Evolutionary conservation across 139 green algal species (phyloP).

Genomic region (Astrephomene gubernaculifera): DNA sequence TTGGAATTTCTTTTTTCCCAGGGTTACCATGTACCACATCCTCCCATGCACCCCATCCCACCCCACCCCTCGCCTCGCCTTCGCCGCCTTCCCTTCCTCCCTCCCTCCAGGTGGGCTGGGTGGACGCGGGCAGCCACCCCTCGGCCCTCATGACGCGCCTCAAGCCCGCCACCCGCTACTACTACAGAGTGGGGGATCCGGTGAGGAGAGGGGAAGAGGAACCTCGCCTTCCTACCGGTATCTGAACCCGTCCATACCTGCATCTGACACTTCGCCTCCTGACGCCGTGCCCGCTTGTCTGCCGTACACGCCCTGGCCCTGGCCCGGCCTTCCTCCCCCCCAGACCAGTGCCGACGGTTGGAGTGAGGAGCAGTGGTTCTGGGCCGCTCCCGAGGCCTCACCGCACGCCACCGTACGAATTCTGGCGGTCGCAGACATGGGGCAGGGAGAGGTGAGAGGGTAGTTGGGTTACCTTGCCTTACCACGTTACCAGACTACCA

Average conservation of each 20-base stretch:
- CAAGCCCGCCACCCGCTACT: slow-evolving; percentile 62
- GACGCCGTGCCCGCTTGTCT: too few species aligned
- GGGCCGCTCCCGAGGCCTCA: slow-evolving; percentile 48
- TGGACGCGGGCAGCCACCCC: slow-evolving; percentile 73
- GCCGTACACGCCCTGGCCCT: not conserved
- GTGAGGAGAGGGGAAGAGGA: slow-evolving; percentile 17
- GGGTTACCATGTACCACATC: too few species aligned
- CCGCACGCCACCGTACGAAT: slow-evolving; percentile 57
- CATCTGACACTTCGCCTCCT: too few species aligned
- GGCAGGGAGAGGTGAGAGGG: slow-evolving; percentile 52
- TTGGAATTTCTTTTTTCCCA: too few species aligned
- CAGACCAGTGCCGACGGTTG: slow-evolving; percentile 46
- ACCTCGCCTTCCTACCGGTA: too few species aligned
- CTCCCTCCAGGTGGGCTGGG: slow-evolving; percentile 58
- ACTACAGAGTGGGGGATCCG: slow-evolving; percentile 75
- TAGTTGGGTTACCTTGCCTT: too few species aligned
- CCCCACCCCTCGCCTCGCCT: too few species aligned
- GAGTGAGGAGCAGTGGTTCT: slow-evolving; percentile 64
- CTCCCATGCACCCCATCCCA: too few species aligned
- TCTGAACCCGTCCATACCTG: too few species aligned
- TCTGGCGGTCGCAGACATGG: slow-evolving; percentile 68
- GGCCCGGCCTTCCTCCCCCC: not conserved
- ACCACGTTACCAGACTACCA: too few species aligned
- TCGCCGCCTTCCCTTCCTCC: not conserved
- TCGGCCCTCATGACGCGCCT: slow-evolving; percentile 66